Evolutionary conservation across 345 rosid species (phyloP).

Genomic region (Eutrema heterophyllum): DNA sequence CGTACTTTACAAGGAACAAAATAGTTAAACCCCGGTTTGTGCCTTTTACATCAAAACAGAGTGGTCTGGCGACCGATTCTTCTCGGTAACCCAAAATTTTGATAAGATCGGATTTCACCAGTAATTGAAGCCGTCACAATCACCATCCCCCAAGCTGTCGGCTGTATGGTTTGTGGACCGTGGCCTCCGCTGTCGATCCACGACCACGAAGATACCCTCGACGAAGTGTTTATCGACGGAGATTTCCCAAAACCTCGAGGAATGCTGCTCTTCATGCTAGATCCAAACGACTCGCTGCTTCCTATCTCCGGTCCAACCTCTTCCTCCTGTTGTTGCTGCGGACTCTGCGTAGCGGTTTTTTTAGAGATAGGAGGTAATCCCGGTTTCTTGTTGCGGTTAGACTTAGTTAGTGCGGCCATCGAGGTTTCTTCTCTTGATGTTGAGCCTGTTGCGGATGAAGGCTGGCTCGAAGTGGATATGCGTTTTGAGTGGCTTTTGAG

Average conservation of each 20-base stretch:
- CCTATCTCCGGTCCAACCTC: slow-evolving; percentile 45
- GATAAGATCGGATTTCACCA: slow-evolving; percentile 81
- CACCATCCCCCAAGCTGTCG: slow-evolving; percentile 94
- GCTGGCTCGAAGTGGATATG: slow-evolving; percentile 21
- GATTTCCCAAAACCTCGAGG: slow-evolving; percentile 42
- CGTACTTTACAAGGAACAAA: slow-evolving; percentile 25
- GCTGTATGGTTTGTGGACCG: slow-evolving; percentile 39
- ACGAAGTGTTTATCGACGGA: slow-evolving; percentile 39
- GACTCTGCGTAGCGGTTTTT: slow-evolving; percentile 35
- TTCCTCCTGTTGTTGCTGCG: slow-evolving; percentile 39
- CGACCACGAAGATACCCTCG: slow-evolving; percentile 52
- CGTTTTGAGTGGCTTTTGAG: slow-evolving; percentile 64
- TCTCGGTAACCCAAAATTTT: slow-evolving; percentile 84
- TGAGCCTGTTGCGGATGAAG: slow-evolving; percentile 34
- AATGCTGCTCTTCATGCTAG: slow-evolving; percentile 30
- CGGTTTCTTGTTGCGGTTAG: slow-evolving; percentile 40
- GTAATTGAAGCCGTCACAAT: slow-evolving; percentile 76
- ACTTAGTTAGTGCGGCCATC: slow-evolving; percentile 1
- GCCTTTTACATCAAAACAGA: slow-evolving; percentile 34
- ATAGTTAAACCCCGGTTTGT: not conserved
- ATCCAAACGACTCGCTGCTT: slow-evolving; percentile 46
- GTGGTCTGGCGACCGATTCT: slow-evolving; percentile 58
- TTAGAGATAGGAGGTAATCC: slow-evolving; percentile 86
- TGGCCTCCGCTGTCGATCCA: slow-evolving; percentile 57
- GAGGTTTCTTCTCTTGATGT: slow-evolving; percentile 53